Evolutionary conservation across 1,139 yeast species (phyloP), one percentile per base, ranked within the genome.

Genomic region (Geotrichum macrosporum): DNA sequence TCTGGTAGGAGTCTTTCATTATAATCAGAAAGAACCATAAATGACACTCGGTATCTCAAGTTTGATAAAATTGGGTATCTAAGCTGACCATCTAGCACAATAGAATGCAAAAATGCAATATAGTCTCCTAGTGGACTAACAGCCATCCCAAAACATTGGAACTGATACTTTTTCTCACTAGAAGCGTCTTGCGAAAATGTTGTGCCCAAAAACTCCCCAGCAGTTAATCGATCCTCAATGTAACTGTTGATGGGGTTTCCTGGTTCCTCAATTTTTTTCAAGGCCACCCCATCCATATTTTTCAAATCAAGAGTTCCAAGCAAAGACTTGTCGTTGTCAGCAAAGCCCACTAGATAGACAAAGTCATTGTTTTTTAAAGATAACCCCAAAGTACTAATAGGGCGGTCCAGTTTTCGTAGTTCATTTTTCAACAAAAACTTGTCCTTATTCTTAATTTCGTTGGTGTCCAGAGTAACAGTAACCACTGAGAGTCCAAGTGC

Each of bases 41-140:
- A 47, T 10, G 50, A 34, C 19, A 47, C 13, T 22, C 47, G 21
- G 19, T 30, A 31, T n/a, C 39, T 33, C n/a, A 43, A 13, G 18
- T 35, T 27, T 12, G 50, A 47, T 13, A 39, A 18, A n/a, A 47
- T 40, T 2, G 50, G 50, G 27, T 47, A 47, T 8, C 50, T 21
- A 5, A 47, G 27, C 20, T 42, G 47, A 5, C 39, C 45, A n/a
- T 42, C 50, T 10, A 47, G 44, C 6, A 47, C 39, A 31, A 47
- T 34, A 10, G 47, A 22, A 21, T 43, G 44, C 13, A 44, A 19
- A 22, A 43, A 39, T 6, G 50, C 44, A 24, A 47, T 35, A 22
- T 47, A 47, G 13, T 39, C 44, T 2, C 50, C 50, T 12, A 43
- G 22, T 12, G 50, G 50, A 34, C 35, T 42, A 19, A 39, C 44